Percentiles rank a stretch among this genome's conserved stretches.
Evolutionary conservation across 1,284 basidiomycete species (phyloP).

Genomic region (Bondarzewia mesenterica): DNA sequence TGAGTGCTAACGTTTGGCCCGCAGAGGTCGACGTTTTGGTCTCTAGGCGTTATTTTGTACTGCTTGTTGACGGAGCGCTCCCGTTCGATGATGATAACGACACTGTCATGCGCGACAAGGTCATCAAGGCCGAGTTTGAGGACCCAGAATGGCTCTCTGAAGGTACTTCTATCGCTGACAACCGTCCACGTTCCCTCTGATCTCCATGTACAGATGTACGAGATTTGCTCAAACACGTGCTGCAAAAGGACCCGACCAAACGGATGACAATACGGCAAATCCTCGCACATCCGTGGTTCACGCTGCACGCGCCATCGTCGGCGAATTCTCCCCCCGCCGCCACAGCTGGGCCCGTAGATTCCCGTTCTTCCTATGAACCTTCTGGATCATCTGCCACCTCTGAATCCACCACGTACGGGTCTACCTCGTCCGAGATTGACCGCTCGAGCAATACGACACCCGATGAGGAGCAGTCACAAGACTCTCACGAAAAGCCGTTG

Average conservation of each 20-base stretch:
- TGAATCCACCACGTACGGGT: slow-evolving; percentile 40
- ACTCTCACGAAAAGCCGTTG: slow-evolving; percentile 24
- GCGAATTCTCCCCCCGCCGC: slow-evolving; percentile 20
- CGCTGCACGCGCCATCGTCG: no score
- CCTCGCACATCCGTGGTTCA: slow-evolving; percentile 91
- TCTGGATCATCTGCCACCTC: slow-evolving; percentile 38
- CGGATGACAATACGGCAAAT: slow-evolving; percentile 83
- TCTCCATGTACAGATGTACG: slow-evolving; percentile 66
- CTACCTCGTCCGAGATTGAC: slow-evolving; percentile 42
- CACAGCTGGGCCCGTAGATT: slow-evolving; percentile 10
- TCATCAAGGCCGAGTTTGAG: slow-evolving; percentile 84
- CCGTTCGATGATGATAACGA: slow-evolving; percentile 98
- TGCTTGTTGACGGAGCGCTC: slow-evolving; percentile 91
- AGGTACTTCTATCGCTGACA: slow-evolving; percentile 36
- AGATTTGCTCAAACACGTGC: slow-evolving; percentile 70
- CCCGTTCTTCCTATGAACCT: slow-evolving; percentile 24
- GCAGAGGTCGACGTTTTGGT: slow-evolving; percentile 97
- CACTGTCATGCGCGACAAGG: slow-evolving; percentile 78
- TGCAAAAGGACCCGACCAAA: slow-evolving; percentile 73
- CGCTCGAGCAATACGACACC: slow-evolving; percentile 51
- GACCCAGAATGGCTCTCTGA: slow-evolving; percentile 87
- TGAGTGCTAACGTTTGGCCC: slow-evolving; percentile 19
- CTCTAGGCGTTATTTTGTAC: slow-evolving; percentile 91
- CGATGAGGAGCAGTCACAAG: slow-evolving; percentile 14
- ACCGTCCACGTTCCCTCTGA: no score